Base-by-base conservation (phyloP, 2,329 filamentous ascomycete genomes). In the Xylariaceae sp. region DNA sequence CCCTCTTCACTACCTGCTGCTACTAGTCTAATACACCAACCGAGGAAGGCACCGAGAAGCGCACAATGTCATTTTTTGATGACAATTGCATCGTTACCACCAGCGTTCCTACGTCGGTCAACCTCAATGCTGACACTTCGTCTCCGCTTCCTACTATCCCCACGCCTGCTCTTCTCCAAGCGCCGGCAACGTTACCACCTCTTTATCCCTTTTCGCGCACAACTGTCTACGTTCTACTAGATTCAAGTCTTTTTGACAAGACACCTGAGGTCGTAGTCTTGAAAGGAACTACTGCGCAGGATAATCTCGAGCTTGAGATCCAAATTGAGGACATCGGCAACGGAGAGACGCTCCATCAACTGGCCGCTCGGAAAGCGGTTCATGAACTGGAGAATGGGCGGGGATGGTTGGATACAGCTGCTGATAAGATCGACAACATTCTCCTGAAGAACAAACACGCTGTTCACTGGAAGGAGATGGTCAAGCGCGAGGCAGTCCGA, bases 281-380 rank as follows among this genome's bases (percentile, higher is more conserved):
- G 29, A 47, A 44, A 12, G 50, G 39, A 38, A 42, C 44, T 11
- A 45, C 36, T n/a, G 6, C 25, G 8, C 22, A 53, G 14, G 48
- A 48, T 12, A 44, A 47, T 6, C 34, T 53, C 37, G 45, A 48
- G 16, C 41, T 53, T 10, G 45, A 50, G 37, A 46, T 50, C 3
- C 23, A 46, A 34, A 37, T 50, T 11, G 42, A 53, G 27, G 48
- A 50, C 32, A 34, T 50, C 21, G 50, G 45, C 17, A 40, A 39
- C 10, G 40, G 50, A 6, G 37, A 53, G 27, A 53, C 42, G 3
- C 46, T 53, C 37, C 48, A 53, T 36, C 50, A 53, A 32, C 42
- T 53, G 11, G 50, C 48, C 3, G 42, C 48, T 8, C 48, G 37
- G 23, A 50, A 38, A 32, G 45, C 50, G 1, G 22, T 53, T 2